Conservation (phyloP, 306 rosid genomes). For the Fragaria iinumae region DNA sequence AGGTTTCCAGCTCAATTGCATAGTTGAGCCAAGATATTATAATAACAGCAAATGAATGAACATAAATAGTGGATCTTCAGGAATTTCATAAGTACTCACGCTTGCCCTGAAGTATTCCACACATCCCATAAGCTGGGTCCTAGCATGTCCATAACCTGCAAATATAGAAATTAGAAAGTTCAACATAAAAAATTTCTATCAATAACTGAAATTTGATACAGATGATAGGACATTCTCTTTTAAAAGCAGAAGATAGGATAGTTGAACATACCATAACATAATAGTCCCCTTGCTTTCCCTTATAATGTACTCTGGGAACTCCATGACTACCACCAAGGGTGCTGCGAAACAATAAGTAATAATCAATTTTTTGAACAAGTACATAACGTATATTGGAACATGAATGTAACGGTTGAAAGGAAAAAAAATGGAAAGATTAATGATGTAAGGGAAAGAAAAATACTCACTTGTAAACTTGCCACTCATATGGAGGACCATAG, state of each 20-base stretch:
- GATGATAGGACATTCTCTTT: conserved; percentile 1
- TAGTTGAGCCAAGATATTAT: not conserved
- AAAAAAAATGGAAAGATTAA: not conserved
- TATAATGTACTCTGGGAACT: conserved; percentile 87
- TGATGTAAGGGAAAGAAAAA: not conserved
- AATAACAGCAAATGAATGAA: not conserved
- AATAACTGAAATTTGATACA: conserved; percentile 6
- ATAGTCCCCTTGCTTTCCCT: conserved; percentile 86
- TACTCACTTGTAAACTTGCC: conserved; percentile 97
- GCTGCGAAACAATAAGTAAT: conserved; percentile 38
- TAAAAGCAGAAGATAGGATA: not conserved
- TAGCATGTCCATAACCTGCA: conserved; percentile 98
- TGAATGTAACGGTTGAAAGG: not conserved
- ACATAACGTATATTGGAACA: not conserved
- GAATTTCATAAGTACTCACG: conserved; percentile 55
- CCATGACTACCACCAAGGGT: conserved; percentile 98
- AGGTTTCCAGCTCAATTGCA: not conserved
- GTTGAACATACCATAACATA: conserved; percentile 74
- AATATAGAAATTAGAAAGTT: conserved; percentile 9
- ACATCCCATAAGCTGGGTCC: conserved; percentile 99
- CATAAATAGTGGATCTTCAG: not conserved
- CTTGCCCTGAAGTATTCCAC: conserved; percentile 91
- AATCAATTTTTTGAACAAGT: not conserved
- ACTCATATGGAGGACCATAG: conserved; percentile 92
- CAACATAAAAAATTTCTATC: conserved; percentile 11